A percentile compares a stretch with the other conserved stretches of the same genome.
Conservation (phyloP, 1,284 basidiomycete genomes). For the Trichosporon asahii region DNA sequence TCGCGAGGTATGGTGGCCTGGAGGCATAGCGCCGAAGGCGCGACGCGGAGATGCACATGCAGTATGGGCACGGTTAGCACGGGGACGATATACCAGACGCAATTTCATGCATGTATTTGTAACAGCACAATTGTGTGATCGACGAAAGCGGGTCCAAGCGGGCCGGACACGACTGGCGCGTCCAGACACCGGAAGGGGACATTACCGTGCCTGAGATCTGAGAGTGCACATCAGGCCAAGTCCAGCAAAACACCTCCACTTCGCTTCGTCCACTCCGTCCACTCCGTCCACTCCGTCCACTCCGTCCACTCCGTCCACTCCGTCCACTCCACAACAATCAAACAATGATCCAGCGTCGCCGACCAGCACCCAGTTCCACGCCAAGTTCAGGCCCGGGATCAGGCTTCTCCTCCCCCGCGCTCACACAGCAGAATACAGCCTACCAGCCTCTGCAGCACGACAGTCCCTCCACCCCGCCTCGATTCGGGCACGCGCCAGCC, state of each 20-base stretch:
- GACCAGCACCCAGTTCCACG: not conserved
- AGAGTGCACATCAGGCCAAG: no score
- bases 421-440: not conserved
- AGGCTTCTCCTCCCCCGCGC: not conserved
- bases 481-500: not conserved
- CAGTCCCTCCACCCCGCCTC: not conserved
- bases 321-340: not conserved
- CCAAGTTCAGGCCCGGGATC: not conserved
- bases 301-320: not conserved
- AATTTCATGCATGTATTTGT: no score
- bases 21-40: no score
- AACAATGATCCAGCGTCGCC: constrained; percentile 16
- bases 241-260: not conserved
- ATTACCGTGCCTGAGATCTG: constrained; percentile 1
- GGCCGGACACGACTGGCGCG: not conserved
- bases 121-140: not conserved
- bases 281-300: no score
- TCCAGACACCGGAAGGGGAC: not conserved
- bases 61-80: not conserved
- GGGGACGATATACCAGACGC: no score
- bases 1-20: constrained; percentile 9
- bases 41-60: no score
- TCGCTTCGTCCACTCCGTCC: not conserved
- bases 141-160: not conserved
- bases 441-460: not conserved